Conservation (phyloP, 2,329 filamentous ascomycete genomes). For the Colletotrichum costaricense region DNA sequence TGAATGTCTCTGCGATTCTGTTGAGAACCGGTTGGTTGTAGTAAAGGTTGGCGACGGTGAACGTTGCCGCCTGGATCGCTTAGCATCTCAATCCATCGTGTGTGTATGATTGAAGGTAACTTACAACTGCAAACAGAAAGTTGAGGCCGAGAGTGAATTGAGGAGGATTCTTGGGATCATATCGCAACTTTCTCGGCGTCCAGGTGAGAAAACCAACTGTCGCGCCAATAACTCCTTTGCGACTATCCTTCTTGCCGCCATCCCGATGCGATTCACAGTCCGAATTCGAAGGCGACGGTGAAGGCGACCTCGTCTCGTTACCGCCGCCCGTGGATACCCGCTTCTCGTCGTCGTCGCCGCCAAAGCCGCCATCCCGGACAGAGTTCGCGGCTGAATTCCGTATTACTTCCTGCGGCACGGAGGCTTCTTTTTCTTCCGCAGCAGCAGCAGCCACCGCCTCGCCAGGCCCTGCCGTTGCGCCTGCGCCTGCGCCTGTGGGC, state of each 20-base stretch:
- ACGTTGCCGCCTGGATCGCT: constrained; percentile 59
- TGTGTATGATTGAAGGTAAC: constrained; percentile 23
- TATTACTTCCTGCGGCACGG: background rate
- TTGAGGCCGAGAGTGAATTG: constrained; percentile 77
- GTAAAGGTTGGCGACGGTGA: constrained; percentile 85
- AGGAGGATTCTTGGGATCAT: constrained; percentile 73
- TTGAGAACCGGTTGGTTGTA: constrained; percentile 86
- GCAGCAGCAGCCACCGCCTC: background rate
- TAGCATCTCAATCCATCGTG: background rate
- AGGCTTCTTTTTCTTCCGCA: background rate
- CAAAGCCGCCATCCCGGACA: background rate
- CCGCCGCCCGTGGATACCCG: background rate
- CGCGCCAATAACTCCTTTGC: background rate
- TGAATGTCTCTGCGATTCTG: constrained; percentile 77
- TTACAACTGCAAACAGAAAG: constrained; percentile 74
- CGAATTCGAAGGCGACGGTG: constrained; percentile 3
- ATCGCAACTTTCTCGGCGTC: constrained; percentile 75
- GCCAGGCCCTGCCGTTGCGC: background rate
- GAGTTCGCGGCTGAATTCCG: constrained; percentile 9
- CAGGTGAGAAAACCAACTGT: constrained; percentile 54
- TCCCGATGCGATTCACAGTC: constrained; percentile 6
- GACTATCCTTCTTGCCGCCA: background rate
- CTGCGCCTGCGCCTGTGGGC: background rate
- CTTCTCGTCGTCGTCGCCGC: background rate
- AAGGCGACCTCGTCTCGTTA: constrained; percentile 3